Evolutionary conservation across 2,329 filamentous ascomycete species (phyloP), one percentile per base, ranked within the genome.

Genomic region (Pyrenophora seminiperda): DNA sequence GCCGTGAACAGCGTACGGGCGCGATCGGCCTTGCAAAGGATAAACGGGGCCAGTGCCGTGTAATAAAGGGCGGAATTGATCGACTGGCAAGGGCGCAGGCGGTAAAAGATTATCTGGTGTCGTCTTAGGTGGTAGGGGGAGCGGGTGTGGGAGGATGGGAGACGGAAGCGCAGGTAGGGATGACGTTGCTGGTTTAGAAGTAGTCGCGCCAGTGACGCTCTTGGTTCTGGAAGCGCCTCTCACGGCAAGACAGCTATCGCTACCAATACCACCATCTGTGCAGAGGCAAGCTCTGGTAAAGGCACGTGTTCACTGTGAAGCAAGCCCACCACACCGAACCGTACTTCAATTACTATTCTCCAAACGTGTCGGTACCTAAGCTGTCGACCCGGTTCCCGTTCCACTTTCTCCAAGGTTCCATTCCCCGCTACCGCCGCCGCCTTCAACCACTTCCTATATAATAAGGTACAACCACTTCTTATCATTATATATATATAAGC

Each of bases 161-260:
- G 32, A 50, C 39, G 49, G 51, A 55, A 39, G 49, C 36, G 24
- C 7, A 27, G 24, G 24, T 27, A 27, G 24, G 24, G 50, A 58
- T 58, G 56, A 58, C 56, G 54, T 58, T 50, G 52, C 52, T 36
- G 32, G 33, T 42, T 31, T 50, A 47, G 34, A 51, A 44, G 30
- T 29, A 46, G 43, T 46, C 34, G 44, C 44, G 37, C 52, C 45
- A 56, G 53, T 48, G 53, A 58, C 56, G 53, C 53, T 53, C 43
- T 47, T 47, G 52, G 47, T 44, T 45, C 55, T 29, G 31, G 48
- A 42, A 45, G 42, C 30, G 41, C 43, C 41, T 51, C 20, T 47
- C 47, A 44, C 43, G 44, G 15, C 44, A 33, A 15, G 33, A 52
- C 39, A 43, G 44, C 49, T 11, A 32, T 32, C 13, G 44, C 49